A percentile compares a stretch with the other conserved stretches of the same genome.
Evolutionary conservation across 768 basidiomycete genomes (phyloP).

Genomic region (Lenzites betulinus): DNA sequence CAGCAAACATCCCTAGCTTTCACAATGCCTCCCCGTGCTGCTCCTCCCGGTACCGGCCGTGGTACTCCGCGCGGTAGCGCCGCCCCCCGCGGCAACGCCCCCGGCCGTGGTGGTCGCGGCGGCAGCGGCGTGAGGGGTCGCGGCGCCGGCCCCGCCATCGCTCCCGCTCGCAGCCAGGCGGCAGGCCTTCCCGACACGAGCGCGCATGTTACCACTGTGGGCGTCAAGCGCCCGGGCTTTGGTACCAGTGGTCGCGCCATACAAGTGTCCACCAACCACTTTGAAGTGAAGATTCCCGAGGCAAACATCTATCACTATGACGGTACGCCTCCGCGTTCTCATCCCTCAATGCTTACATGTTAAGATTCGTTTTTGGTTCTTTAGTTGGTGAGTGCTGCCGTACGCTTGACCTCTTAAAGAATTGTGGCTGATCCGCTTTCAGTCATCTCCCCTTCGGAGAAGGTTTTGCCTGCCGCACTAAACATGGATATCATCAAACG

Average conservation of each 20-base stretch:
- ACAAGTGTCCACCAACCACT: constrained; percentile 59
- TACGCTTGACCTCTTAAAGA: constrained; percentile 20
- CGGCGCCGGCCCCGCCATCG: constrained; percentile 9
- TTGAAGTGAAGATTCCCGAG: constrained; percentile 60
- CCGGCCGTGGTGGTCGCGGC: too few relatives aligned
- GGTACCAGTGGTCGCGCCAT: constrained; percentile 55
- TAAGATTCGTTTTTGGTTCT: not conserved
- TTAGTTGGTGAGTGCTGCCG: constrained; percentile 22
- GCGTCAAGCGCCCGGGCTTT: constrained; percentile 68
- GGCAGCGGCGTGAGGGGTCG: not conserved
- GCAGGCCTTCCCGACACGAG: constrained; percentile 35
- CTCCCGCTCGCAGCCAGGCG: constrained; percentile 23
- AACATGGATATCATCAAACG: constrained; percentile 71
- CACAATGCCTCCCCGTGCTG: constrained; percentile 29
- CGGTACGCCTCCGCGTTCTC: constrained; percentile 45
- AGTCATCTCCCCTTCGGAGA: constrained; percentile 73
- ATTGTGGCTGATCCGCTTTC: constrained; percentile 5
- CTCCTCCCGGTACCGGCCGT: constrained; percentile 15
- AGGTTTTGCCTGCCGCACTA: constrained; percentile 61
- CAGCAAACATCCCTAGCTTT: not conserved
- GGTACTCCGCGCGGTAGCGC: constrained; percentile 26
- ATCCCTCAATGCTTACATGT: not conserved
- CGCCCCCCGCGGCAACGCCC: constrained; percentile 4
- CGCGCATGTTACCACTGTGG: constrained; percentile 52
- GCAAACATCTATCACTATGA: constrained; percentile 77